Conservation (phyloP, 306 rosid species). For the Rosa lucieae region DNA sequence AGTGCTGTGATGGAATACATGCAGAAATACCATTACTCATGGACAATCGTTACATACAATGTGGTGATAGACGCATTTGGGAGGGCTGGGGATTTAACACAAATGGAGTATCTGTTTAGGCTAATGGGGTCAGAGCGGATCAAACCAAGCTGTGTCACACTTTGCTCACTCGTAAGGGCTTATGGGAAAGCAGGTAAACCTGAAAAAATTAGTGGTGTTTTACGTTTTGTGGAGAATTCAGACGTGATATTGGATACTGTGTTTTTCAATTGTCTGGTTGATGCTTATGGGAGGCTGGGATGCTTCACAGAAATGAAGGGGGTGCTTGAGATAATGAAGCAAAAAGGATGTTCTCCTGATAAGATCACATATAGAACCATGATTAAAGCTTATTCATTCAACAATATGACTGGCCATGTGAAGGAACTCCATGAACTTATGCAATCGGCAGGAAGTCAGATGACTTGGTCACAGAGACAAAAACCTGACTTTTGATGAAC, state of each 20-base stretch:
- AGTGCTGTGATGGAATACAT: slow-evolving; percentile 93
- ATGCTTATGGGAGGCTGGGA: slow-evolving; percentile 74
- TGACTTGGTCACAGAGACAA: slow-evolving; percentile 34
- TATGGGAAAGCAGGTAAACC: slow-evolving; percentile 72
- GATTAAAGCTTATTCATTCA: slow-evolving; percentile 75
- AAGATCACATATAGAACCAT: slow-evolving; percentile 79
- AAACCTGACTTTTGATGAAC: slow-evolving; percentile 68
- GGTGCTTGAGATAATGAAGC: slow-evolving; percentile 76
- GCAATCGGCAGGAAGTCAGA: slow-evolving; percentile 33
- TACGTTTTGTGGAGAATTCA: slow-evolving; percentile 74
- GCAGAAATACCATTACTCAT: slow-evolving; percentile 88
- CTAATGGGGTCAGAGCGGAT: slow-evolving; percentile 89
- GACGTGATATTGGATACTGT: slow-evolving; percentile 65
- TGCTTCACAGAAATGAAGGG: slow-evolving; percentile 74
- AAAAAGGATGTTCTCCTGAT: slow-evolving; percentile 76
- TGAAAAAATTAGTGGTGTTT: slow-evolving; percentile 63
- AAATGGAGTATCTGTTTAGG: slow-evolving; percentile 89
- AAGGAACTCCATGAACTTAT: slow-evolving; percentile 62
- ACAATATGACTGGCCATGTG: slow-evolving; percentile 67
- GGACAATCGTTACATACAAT: slow-evolving; percentile 89
- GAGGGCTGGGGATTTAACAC: slow-evolving; percentile 85
- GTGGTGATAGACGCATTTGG: slow-evolving; percentile 93
- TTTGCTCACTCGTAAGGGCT: slow-evolving; percentile 85
- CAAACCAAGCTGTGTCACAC: slow-evolving; percentile 89
- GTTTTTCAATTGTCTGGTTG: slow-evolving; percentile 86